Percentiles rank a stretch among this genome's conserved stretches.
Evolutionary conservation across 2,329 filamentous ascomycete species (phyloP).

Genomic region (Fusarium gaditjirri): DNA sequence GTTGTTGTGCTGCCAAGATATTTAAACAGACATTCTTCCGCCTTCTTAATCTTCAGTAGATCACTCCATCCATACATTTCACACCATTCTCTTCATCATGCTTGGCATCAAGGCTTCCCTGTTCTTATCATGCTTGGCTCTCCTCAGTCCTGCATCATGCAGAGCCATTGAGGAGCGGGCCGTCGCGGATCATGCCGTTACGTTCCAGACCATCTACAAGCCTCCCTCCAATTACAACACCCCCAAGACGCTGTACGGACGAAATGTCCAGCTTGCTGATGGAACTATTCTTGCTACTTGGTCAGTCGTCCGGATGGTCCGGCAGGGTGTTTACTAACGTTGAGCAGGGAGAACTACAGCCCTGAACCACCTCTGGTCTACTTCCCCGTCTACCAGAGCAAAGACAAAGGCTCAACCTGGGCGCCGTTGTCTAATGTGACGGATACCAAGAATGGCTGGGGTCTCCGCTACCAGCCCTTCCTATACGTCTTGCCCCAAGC

Average conservation of each 20-base stretch:
- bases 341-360: conserved; percentile 63
- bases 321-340: accelerated
- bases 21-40: background rate
- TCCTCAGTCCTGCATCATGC: background rate
- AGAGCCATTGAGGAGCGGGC: conserved; percentile 10
- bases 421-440: conserved; percentile 68
- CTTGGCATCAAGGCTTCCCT: conserved; percentile 14
- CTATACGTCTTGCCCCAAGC: conserved; percentile 69
- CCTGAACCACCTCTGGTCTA: conserved; percentile 62
- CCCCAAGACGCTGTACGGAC: background rate
- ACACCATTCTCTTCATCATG: background rate
- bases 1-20: background rate
- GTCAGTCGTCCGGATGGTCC: background rate
- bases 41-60: accelerated
- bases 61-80: background rate
- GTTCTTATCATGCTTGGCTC: conserved; percentile 4
- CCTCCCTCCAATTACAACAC: background rate
- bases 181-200: conserved; percentile 4
- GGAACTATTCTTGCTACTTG: conserved; percentile 2
- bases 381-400: conserved; percentile 64
- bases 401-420: conserved; percentile 68
- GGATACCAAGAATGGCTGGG: conserved; percentile 71
- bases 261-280: background rate
- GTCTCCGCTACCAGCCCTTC: conserved; percentile 75
- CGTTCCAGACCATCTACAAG: background rate